Evolutionary conservation across 2,329 filamentous ascomycete genomes (phyloP).

Genomic region (Fusarium dlaminii): DNA sequence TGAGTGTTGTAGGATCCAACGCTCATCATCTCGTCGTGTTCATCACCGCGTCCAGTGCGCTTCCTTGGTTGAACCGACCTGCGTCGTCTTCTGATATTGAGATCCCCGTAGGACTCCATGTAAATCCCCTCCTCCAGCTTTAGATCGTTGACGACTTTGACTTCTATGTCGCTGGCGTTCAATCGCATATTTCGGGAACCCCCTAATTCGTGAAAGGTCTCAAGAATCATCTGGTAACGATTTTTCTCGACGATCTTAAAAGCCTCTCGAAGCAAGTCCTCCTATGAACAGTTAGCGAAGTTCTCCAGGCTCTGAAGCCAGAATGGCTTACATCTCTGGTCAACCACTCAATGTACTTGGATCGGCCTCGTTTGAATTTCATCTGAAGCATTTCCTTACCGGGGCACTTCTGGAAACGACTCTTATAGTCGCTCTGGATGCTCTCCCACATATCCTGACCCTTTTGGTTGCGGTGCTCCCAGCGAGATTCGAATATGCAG

Average conservation of each 20-base stretch:
- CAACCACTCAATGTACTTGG: slow-evolving; percentile 61
- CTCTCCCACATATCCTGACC: slow-evolving; percentile 68
- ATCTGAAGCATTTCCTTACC: slow-evolving; percentile 65
- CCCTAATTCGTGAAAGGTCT: slow-evolving; percentile 59
- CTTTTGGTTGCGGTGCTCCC: slow-evolving; percentile 56
- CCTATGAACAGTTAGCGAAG: slow-evolving; percentile 44
- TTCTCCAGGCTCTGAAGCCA: not conserved
- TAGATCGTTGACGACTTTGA: slow-evolving; percentile 58
- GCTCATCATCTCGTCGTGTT: slow-evolving; percentile 52
- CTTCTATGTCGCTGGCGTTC: slow-evolving; percentile 60
- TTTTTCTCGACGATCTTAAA: slow-evolving; percentile 54
- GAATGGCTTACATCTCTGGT: slow-evolving; percentile 57
- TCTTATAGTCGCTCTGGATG: slow-evolving; percentile 57
- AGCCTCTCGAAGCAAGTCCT: slow-evolving; percentile 53
- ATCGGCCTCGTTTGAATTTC: slow-evolving; percentile 62
- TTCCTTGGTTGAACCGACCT: slow-evolving; percentile 49
- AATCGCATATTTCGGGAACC: slow-evolving; percentile 60
- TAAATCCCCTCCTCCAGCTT: slow-evolving; percentile 52
- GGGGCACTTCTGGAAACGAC: slow-evolving; percentile 48
- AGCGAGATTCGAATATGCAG: slow-evolving; percentile 61
- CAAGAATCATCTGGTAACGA: slow-evolving; percentile 54
- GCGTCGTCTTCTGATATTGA: slow-evolving; percentile 52
- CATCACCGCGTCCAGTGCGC: slow-evolving; percentile 36
- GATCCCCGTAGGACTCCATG: slow-evolving; percentile 51
- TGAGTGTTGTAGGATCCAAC: slow-evolving; percentile 47